Percentiles rank a stretch among this genome's conserved stretches.
These are phyloP conservation scores for Geosmithia morbida DNA, from an alignment of 2,329 filamentous ascomycete genomes.

Conservation along the genomic window DNA sequence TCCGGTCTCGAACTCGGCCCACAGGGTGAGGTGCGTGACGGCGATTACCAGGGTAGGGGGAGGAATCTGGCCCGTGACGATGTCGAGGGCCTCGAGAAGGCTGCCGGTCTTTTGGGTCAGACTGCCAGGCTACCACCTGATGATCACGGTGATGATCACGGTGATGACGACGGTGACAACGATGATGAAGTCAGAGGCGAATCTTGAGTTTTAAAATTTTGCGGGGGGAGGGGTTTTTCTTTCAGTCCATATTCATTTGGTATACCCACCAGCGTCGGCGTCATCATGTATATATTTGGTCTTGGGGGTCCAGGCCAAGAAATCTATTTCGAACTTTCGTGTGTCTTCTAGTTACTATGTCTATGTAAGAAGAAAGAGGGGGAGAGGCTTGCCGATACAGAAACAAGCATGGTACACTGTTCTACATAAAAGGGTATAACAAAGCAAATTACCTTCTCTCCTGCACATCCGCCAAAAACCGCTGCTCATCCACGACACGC, in stretches of 20 bases:
- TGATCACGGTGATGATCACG: neutral
- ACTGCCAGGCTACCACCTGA: slow-evolving; percentile 4
- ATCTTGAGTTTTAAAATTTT: slow-evolving; percentile 8
- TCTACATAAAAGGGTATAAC: neutral
- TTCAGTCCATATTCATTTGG: neutral
- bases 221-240: neutral
- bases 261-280: neutral
- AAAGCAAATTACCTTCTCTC: neutral
- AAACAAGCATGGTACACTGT: neutral
- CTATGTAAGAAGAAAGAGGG: neutral
- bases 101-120: slow-evolving; percentile 29
- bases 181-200: slow-evolving; percentile 13
- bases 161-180: neutral
- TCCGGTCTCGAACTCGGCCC: slow-evolving; percentile 51
- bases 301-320: neutral
- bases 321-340: neutral
- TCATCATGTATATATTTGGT: neutral
- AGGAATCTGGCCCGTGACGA: slow-evolving; percentile 33
- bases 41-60: slow-evolving; percentile 46
- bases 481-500: slow-evolving; percentile 2
- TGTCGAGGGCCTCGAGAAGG: slow-evolving; percentile 40
- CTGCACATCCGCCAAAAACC: neutral
- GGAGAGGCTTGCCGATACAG: neutral
- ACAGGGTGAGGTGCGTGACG: slow-evolving; percentile 47
- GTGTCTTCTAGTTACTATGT: neutral